Conservation (phyloP, 2,329 filamentous ascomycete genomes). For the Xylaria sp. region DNA sequence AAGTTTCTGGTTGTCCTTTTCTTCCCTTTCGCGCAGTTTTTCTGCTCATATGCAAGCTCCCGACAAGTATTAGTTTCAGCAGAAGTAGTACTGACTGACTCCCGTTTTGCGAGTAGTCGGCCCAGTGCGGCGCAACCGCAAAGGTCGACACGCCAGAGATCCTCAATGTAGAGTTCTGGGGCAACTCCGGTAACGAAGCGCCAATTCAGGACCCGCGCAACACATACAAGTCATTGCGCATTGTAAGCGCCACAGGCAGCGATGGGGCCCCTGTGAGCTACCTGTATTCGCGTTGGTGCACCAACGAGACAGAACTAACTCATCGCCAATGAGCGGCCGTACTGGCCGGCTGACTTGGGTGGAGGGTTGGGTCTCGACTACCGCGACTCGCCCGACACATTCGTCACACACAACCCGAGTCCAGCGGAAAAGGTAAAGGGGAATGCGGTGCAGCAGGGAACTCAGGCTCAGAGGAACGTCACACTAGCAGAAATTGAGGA, state of each 20-base stretch:
- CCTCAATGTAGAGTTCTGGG: background rate
- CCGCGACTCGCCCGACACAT: background rate
- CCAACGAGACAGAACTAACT: background rate
- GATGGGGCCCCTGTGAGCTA: background rate
- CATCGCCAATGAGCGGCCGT: background rate
- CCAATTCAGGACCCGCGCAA: background rate
- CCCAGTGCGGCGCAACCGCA: background rate
- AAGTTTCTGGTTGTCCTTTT: background rate
- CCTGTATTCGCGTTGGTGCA: background rate
- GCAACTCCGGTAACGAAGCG: background rate
- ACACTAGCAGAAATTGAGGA: background rate
- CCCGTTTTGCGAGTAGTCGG: background rate
- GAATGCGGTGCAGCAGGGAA: background rate
- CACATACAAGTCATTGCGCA: background rate
- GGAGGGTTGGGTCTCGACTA: background rate
- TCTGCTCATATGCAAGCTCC: background rate
- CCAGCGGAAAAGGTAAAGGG: background rate
- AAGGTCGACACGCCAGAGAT: background rate
- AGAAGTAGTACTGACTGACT: background rate
- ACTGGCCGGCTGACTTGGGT: background rate
- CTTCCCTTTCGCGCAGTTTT: too few species aligned
- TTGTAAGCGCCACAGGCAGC: background rate
- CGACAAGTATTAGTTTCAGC: background rate
- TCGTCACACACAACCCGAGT: background rate
- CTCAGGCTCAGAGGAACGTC: background rate